Percentiles rank a stretch among this genome's conserved stretches.
Evolutionary conservation across 345 rosid genomes (phyloP).

Genomic region (Eucalyptus grandis): DNA sequence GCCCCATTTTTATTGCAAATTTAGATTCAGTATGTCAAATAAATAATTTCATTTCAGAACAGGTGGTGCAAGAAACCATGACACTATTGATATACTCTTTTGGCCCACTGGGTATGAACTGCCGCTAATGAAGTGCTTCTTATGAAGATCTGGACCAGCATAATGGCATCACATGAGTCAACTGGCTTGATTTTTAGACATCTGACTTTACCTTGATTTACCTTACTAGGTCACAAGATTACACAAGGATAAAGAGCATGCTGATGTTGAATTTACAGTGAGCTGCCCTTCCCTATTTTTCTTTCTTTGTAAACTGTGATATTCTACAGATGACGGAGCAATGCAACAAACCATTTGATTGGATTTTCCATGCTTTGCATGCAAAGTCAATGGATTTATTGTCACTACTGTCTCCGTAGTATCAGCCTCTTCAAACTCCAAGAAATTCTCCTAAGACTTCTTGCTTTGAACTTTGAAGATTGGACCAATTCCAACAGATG

Average conservation of each 20-base stretch:
- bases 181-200: neutral
- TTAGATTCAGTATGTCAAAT: neutral
- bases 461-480: constrained; percentile 30
- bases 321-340: neutral
- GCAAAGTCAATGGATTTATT: neutral
- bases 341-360: neutral
- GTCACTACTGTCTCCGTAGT: neutral
- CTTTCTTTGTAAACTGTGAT: neutral
- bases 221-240: constrained; percentile 37
- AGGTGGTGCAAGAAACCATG: neutral
- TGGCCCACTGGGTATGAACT: neutral
- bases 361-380: neutral
- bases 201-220: neutral
- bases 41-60: neutral
- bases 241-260: constrained; percentile 73
- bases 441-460: neutral
- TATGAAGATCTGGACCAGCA: neutral
- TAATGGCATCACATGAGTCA: neutral
- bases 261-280: constrained; percentile 78
- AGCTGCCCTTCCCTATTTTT: constrained; percentile 6
- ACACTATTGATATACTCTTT: neutral
- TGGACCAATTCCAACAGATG: constrained; percentile 55
- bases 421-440: neutral
- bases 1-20: neutral
- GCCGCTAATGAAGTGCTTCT: neutral